Base-by-base conservation (phyloP, 2,329 filamentous ascomycete genomes). In the Fusarium phyllophilum region DNA sequence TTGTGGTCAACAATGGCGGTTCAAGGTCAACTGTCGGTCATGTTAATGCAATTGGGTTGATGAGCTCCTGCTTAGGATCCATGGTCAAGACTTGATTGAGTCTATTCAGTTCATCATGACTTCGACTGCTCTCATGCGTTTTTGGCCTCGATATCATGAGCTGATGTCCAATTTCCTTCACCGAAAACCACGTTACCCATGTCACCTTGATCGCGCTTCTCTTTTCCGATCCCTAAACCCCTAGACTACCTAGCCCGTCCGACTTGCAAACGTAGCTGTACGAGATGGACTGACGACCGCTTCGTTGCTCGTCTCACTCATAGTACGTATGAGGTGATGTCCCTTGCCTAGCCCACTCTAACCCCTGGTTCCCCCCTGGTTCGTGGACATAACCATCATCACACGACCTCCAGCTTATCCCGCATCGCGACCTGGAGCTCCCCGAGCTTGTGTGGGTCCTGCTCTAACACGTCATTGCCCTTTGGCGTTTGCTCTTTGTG, bases 371-470 rank as follows among this genome's bases (percentile, higher is more conserved):
- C 41, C 58, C 71, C 70, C 62, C 61, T 72, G 56, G 68, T 38
- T 68, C 62, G 62, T 55, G n/a, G 26, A 38, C 48, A 70, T 64
- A 26, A 26, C 66, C 42, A 66, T 55, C 67, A 70, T 70, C 68
- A 70, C 68, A 70, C 68, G 68, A 70, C 68, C 63, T 66, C 62
- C 66, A 75, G 64, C 52, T 75, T 59, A 62, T 73, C 73, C 63
- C 66, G 66, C 70, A 75, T 78, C 70, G 63, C 70, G 63, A 68
- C 65, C 65, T 76, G 70, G 77, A 78, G 77, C 77, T 78, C 75
- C 70, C 72, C 66, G 73, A 78, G 77, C 77, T 78, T 70, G 77
- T 78, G 77, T 78, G 77, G 77, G 77, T 73, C 77, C 62, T 38
- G 48, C 42, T 64, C 44, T 49, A 74, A 66, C 66, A 73, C 73